Conservation (phyloP, 1,284 basidiomycete species). For the Meira miltonrushii region DNA sequence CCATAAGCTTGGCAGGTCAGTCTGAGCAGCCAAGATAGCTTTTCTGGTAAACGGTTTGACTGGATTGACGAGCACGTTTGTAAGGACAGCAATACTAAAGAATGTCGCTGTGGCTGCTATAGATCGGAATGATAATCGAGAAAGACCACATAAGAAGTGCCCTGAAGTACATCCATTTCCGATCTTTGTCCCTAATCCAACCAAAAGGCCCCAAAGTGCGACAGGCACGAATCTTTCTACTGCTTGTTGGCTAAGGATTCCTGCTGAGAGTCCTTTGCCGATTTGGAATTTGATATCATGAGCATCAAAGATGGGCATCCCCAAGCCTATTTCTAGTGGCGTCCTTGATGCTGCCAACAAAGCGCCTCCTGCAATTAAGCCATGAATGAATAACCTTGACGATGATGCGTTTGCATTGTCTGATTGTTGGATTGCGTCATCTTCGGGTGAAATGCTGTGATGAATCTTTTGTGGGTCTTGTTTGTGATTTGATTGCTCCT, state of each 20-base stretch:
- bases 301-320: conserved; percentile 35
- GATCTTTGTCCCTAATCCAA: conserved; percentile 49
- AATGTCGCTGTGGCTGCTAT: conserved; percentile 43
- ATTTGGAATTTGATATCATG: conserved; percentile 7
- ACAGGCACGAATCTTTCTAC: neutral
- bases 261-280: neutral
- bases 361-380: conserved; percentile 37
- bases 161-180: conserved; percentile 45
- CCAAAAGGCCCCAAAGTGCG: conserved; percentile 23
- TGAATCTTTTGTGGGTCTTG: neutral
- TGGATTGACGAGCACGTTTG: conserved; percentile 23
- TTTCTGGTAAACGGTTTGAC: neutral
- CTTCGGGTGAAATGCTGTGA: neutral
- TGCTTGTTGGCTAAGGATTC: conserved; percentile 4
- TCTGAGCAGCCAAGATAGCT: neutral
- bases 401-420: conserved; percentile 19
- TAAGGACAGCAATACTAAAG: conserved; percentile 43
- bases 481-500: neutral
- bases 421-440: conserved; percentile 8
- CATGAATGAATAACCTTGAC: conserved; percentile 23
- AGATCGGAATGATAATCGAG: conserved; percentile 40
- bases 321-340: conserved; percentile 26
- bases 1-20: conserved; percentile 15
- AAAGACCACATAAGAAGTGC: conserved; percentile 49
- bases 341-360: conserved; percentile 23